Percentiles rank a stretch among this genome's conserved stretches.
These are phyloP conservation scores for Helotiales sp. DNA, from an alignment of 2,329 filamentous ascomycete species.

Conservation along the genomic window DNA sequence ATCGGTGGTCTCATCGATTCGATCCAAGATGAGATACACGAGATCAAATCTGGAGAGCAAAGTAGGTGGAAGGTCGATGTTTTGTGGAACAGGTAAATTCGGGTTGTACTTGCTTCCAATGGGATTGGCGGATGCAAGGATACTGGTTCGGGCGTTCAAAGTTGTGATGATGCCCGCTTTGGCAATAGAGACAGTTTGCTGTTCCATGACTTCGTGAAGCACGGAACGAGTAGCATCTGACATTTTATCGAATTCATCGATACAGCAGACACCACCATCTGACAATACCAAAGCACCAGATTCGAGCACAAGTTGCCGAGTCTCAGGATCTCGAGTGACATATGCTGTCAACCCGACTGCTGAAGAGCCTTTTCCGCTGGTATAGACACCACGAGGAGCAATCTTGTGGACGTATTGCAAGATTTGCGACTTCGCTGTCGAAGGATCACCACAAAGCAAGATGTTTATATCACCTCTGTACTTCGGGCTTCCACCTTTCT, in stretches of 20 bases:
- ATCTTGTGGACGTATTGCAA: conserved; percentile 97
- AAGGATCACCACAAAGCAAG: conserved; percentile 93
- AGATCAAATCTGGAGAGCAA: conserved; percentile 94
- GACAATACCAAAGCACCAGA: conserved; percentile 73
- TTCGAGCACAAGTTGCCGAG: conserved; percentile 71
- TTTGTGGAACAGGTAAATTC: conserved; percentile 92
- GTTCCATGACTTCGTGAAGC: conserved; percentile 79
- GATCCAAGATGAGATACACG: conserved; percentile 94
- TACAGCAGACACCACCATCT: conserved; percentile 75
- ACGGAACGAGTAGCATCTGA: conserved; percentile 72
- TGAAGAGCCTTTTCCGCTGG: conserved; percentile 73
- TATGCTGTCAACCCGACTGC: conserved; percentile 78
- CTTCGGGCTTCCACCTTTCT: conserved; percentile 91
- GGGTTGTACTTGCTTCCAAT: conserved; percentile 98
- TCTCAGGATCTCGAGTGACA: conserved; percentile 73
- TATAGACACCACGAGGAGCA: conserved; percentile 82
- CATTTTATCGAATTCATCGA: conserved; percentile 82
- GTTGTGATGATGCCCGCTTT: conserved; percentile 83
- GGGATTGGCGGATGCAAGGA: conserved; percentile 94
- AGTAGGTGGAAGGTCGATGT: conserved; percentile 95
- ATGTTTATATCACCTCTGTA: conserved; percentile 98
- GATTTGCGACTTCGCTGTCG: conserved; percentile 93
- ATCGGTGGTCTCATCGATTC: conserved; percentile 86
- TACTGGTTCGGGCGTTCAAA: conserved; percentile 90
- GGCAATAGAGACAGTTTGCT: conserved; percentile 76